Evolutionary conservation across 345 rosid species (phyloP).

Genomic region (Psidium friedrichsthalianum): DNA sequence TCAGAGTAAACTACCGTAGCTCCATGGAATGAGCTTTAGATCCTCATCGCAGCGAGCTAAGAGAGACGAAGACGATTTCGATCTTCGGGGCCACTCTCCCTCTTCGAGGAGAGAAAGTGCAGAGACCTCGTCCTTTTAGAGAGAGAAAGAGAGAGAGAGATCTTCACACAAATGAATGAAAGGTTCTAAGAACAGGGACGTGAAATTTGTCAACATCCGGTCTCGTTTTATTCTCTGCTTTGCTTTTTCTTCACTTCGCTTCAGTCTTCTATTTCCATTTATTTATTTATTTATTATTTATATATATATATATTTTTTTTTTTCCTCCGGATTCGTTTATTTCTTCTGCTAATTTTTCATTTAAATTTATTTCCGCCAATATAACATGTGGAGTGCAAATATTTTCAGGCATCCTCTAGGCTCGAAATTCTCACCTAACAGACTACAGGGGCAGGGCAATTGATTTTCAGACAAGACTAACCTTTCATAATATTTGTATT

Average conservation of each 20-base stretch:
- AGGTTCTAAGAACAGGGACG: slow-evolving; percentile 82
- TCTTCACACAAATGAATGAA: slow-evolving; percentile 62
- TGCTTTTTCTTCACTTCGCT: slow-evolving; percentile 33
- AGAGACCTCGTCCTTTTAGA: background rate
- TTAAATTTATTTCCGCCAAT: background rate
- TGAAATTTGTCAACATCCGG: slow-evolving; percentile 93
- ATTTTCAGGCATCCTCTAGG: background rate
- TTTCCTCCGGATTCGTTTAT: background rate
- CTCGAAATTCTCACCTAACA: background rate
- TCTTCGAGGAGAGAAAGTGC: slow-evolving; percentile 22
- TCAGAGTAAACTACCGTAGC: background rate
- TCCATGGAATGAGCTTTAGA: background rate
- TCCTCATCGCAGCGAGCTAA: slow-evolving; percentile 14
- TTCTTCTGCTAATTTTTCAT: background rate
- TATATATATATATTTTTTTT: background rate
- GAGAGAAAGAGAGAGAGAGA: slow-evolving; percentile 40
- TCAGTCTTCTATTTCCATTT: background rate
- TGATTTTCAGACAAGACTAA: background rate
- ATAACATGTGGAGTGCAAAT: background rate
- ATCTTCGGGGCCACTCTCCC: background rate
- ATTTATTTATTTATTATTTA: background rate
- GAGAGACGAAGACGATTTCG: slow-evolving; percentile 9
- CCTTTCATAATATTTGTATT: background rate
- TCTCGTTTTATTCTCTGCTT: slow-evolving; percentile 54
- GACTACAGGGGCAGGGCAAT: background rate